A percentile compares a stretch with the other conserved stretches of the same genome.
These are phyloP conservation scores for Lactarius sanguifluus DNA, from an alignment of 768 basidiomycete genomes.

Conservation along the genomic window DNA sequence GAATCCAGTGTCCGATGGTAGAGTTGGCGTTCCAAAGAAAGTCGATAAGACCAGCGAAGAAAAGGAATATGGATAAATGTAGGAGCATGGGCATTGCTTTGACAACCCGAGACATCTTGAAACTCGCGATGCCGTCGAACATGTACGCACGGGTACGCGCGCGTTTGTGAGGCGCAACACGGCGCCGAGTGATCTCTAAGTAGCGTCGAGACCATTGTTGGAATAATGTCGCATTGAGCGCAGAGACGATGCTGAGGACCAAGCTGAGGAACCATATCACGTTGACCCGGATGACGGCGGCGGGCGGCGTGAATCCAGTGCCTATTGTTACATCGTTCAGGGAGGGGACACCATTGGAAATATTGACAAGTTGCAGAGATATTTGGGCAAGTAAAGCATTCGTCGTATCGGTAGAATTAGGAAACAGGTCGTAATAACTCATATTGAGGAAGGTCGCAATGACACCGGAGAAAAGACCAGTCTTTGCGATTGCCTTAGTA, in stretches of 20 bases:
- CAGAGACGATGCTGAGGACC: neutral
- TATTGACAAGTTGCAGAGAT: neutral
- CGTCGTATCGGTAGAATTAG: neutral
- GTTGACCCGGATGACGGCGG: neutral
- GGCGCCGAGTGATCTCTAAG: neutral
- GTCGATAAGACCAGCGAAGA: neutral
- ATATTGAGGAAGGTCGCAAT: constrained; percentile 4
- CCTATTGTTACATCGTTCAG: neutral
- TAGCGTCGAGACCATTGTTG: constrained; percentile 6
- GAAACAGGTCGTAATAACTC: neutral
- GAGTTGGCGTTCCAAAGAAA: neutral
- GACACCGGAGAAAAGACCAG: constrained; percentile 9
- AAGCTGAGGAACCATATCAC: constrained; percentile 6
- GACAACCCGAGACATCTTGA: neutral
- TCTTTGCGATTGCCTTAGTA: neutral
- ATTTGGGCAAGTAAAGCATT: neutral
- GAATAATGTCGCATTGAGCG: neutral
- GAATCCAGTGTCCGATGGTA: neutral
- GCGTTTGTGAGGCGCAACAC: neutral
- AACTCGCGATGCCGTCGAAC: neutral
- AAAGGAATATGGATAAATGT: constrained; percentile 3
- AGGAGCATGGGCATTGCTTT: neutral
- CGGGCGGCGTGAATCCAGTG: neutral
- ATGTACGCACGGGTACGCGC: neutral
- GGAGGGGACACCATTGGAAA: neutral